Evolutionary conservation across 768 basidiomycete species (phyloP).

Genomic region (Multifurca ochricompacta): DNA sequence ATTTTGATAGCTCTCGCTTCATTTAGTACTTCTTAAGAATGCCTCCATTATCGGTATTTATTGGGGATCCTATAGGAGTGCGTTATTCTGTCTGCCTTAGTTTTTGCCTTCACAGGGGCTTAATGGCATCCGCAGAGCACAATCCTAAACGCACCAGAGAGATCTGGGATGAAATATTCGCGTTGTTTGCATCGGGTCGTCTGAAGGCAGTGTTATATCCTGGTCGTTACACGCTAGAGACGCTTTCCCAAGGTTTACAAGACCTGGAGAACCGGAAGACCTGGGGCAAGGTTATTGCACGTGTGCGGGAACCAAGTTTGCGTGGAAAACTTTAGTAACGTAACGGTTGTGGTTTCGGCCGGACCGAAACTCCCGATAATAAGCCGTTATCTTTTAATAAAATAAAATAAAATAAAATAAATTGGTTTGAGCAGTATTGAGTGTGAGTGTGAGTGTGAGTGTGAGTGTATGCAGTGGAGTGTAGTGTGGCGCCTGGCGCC

Average conservation of each 20-base stretch:
- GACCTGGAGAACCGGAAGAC: constrained; percentile 80
- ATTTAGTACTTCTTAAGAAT: constrained; percentile 31
- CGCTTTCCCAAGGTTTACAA: constrained; percentile 54
- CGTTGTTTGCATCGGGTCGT: constrained; percentile 59
- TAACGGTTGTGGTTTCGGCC: too few species aligned
- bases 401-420: too few species aligned
- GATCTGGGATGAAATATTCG: constrained; percentile 69
- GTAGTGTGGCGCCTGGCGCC: too few species aligned
- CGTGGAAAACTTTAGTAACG: constrained; percentile 43
- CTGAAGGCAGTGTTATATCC: constrained; percentile 65
- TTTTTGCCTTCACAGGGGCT: not conserved
- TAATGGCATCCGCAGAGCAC: constrained; percentile 37
- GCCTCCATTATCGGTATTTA: constrained; percentile 14
- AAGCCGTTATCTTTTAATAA: too few species aligned
- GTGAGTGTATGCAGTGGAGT: too few species aligned
- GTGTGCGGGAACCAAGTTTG: constrained; percentile 45
- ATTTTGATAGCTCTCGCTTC: constrained; percentile 63
- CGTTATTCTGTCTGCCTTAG: not conserved
- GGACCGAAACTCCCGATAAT: too few species aligned
- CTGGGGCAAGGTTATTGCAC: constrained; percentile 85
- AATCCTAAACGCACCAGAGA: constrained; percentile 55
- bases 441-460: too few species aligned
- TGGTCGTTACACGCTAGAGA: constrained; percentile 60
- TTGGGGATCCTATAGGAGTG: not conserved
- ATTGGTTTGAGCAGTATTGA: too few species aligned